These are phyloP conservation scores for Colletotrichum falcatum DNA, from an alignment of 2,329 filamentous ascomycete species.

Conservation along the genomic window DNA sequence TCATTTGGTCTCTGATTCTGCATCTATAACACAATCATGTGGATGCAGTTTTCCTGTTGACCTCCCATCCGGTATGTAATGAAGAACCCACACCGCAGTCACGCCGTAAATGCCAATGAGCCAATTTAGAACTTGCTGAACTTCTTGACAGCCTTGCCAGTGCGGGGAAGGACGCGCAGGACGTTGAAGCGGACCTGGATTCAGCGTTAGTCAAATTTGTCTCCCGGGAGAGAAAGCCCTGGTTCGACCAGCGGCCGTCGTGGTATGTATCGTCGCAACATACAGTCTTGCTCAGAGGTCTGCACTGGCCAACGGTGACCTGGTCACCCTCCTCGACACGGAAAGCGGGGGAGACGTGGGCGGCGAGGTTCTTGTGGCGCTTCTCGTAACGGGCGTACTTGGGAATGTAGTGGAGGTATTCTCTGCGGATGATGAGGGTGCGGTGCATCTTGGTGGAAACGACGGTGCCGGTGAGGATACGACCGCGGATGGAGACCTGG, in stretches of 20 bases:
- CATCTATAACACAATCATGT: slow-evolving; percentile 59
- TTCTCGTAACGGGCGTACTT: slow-evolving; percentile 99
- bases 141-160: slow-evolving; percentile 96
- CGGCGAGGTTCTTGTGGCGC: slow-evolving; percentile 99
- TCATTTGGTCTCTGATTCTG: slow-evolving; percentile 47
- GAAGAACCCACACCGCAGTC: slow-evolving; percentile 59
- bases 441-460: slow-evolving; percentile 99
- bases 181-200: slow-evolving; percentile 97
- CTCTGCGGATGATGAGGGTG: slow-evolving; percentile 98
- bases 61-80: slow-evolving; percentile 46
- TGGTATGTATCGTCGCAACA: slow-evolving; percentile 54
- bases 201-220: slow-evolving; percentile 27
- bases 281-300: slow-evolving; percentile 99
- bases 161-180: slow-evolving; percentile 96
- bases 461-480: slow-evolving; percentile 99
- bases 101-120: slow-evolving; percentile 67
- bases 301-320: slow-evolving; percentile 99
- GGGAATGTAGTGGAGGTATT: slow-evolving; percentile 99
- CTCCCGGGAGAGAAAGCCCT: background rate
- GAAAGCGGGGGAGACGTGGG: slow-evolving; percentile 99
- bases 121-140: slow-evolving; percentile 96
- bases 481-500: slow-evolving; percentile 98
- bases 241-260: background rate
- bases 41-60: slow-evolving; percentile 43
- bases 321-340: slow-evolving; percentile 99